Evolutionary conservation across 257 asterid species (phyloP), one percentile per base, ranked within the genome.

Genomic region (Primulina eburnea): DNA sequence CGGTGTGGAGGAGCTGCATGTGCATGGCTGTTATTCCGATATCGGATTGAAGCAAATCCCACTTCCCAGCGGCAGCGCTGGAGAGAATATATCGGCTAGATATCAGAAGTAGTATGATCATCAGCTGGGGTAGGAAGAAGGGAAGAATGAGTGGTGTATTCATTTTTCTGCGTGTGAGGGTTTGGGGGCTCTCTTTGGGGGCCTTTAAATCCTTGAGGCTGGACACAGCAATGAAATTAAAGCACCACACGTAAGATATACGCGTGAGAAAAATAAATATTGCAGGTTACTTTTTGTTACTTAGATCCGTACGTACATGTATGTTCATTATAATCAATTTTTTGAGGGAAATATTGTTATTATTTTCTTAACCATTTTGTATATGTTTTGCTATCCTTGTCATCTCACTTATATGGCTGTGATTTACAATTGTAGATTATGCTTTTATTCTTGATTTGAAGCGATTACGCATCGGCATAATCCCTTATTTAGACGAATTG

Each of bases 1-100:
- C 86, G 60, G 82, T 83, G 76, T 80, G 69, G 65, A 86, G 92
- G 73, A 88, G 90, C 73, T 86, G 95, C 87, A 86, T 82, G 83
- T 86, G 95, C 92, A 88, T 84, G 74, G 89, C 87, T 0, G 87
- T 80, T 0, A 86, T 73, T 62, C 95, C 92, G 47, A 81, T 57
- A 75, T 73, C 81, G 62, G 81, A 10, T 3, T 73, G 77, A 63
- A 88, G 85, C 1, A 73, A 6, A 1, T 81, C 72, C 90, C 90
- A 88, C 50, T 55, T 60, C 62, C 89, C 90, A n/a, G 60, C 77
- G 62, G 65, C 73, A 52, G 76, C 73, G 1, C 5, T 4, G 1
- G 65, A 38, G 17, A 67, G 65, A 47, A 67, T 60, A 17, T 47
- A 9, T 64, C 30, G n/a, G 50, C 9, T 11, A 8, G 50, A 50